Evolutionary conservation across 306 rosid species (phyloP).

Genomic region (Clitoria ternatea): DNA sequence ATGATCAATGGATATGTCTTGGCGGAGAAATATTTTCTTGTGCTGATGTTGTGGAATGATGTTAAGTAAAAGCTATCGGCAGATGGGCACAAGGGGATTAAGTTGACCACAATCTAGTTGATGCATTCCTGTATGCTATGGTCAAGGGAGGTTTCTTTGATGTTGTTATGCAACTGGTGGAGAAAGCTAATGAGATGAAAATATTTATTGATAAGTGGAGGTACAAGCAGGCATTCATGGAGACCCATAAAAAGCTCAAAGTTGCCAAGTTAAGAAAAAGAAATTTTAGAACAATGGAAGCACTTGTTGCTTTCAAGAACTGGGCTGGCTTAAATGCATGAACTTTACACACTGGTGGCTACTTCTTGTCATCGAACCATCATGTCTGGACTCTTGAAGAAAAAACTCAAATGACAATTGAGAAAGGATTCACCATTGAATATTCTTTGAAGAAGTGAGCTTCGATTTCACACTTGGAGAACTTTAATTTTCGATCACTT

Average conservation of each 20-base stretch:
- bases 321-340: slow-evolving; percentile 90
- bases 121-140: slow-evolving; percentile 85
- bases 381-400: slow-evolving; percentile 1
- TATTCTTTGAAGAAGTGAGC: slow-evolving; percentile 11
- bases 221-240: slow-evolving; percentile 97
- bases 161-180: slow-evolving; percentile 93
- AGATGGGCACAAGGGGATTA: slow-evolving; percentile 61
- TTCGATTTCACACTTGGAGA: slow-evolving; percentile 7
- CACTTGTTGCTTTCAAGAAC: slow-evolving; percentile 86
- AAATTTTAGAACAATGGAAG: slow-evolving; percentile 75
- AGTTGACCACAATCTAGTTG: slow-evolving; percentile 67
- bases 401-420: slow-evolving; percentile 10
- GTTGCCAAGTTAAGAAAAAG: slow-evolving; percentile 69
- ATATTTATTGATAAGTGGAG: slow-evolving; percentile 95
- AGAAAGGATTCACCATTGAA: slow-evolving; percentile 8
- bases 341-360: slow-evolving; percentile 17
- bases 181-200: slow-evolving; percentile 81
- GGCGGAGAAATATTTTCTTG: slow-evolving; percentile 72
- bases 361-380: slow-evolving; percentile 9
- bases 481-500: neutral
- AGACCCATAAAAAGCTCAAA: slow-evolving; percentile 86
- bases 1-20: slow-evolving; percentile 76
- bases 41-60: slow-evolving; percentile 92
- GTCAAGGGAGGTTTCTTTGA: slow-evolving; percentile 97
- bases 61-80: slow-evolving; percentile 57